A percentile compares a stretch with the other conserved stretches of the same genome.
Conservation (phyloP, 2,329 filamentous ascomycete species). For the Aspergillus uvarum region DNA sequence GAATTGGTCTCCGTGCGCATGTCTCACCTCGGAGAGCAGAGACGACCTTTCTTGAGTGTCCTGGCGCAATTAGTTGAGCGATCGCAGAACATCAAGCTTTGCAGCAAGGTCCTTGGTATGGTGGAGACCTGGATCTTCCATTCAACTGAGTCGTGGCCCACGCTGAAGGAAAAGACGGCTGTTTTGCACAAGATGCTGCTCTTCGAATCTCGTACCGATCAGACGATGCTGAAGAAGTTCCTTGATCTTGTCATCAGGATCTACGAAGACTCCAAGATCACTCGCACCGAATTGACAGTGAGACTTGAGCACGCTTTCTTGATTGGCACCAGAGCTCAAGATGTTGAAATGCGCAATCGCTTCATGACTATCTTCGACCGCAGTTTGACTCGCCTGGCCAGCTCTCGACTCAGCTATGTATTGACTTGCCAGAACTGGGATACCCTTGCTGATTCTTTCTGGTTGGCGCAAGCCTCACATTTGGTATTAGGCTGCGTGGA, state of each 20-base stretch:
- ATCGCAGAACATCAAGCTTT: slow-evolving; percentile 80
- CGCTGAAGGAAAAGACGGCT: slow-evolving; percentile 96
- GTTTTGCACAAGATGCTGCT: slow-evolving; percentile 99
- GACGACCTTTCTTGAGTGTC: slow-evolving; percentile 91
- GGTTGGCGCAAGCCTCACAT: slow-evolving; percentile 93
- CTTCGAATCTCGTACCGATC: slow-evolving; percentile 82
- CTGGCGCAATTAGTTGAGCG: slow-evolving; percentile 94
- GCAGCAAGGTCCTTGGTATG: slow-evolving; percentile 89
- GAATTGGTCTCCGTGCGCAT: slow-evolving; percentile 90
- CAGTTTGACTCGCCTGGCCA: slow-evolving; percentile 88
- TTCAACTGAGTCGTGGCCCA: slow-evolving; percentile 92
- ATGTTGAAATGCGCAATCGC: slow-evolving; percentile 94
- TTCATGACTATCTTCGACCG: slow-evolving; percentile 97
- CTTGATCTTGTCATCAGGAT: slow-evolving; percentile 94
- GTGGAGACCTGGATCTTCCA: slow-evolving; percentile 96
- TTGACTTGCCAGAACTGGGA: slow-evolving; percentile 96
- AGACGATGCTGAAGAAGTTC: slow-evolving; percentile 86
- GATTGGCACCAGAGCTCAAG: slow-evolving; percentile 86
- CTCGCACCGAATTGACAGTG: slow-evolving; percentile 90
- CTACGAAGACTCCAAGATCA: slow-evolving; percentile 96
- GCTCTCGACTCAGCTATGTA: slow-evolving; percentile 83
- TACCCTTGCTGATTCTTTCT: slow-evolving; percentile 89
- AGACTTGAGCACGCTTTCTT: slow-evolving; percentile 97
- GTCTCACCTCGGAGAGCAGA: slow-evolving; percentile 85
- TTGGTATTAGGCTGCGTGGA: slow-evolving; percentile 89